These are phyloP conservation scores for Kurtzmaniella quercitrusa DNA, from an alignment of 1,139 yeast species.

Conservation along the genomic window DNA sequence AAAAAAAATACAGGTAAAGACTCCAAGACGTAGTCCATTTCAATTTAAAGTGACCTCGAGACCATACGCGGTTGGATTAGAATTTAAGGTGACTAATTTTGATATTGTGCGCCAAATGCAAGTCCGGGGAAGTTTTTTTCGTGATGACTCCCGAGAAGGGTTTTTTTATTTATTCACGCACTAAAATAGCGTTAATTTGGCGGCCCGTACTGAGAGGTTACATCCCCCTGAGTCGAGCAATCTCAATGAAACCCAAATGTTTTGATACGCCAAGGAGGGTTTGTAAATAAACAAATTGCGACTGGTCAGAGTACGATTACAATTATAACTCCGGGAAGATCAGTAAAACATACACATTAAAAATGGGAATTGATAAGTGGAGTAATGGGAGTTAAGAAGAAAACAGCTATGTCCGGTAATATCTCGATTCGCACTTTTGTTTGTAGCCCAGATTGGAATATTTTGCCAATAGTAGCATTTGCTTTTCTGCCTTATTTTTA, in stretches of 20 bases:
- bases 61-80: background rate
- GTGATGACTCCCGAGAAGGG: background rate
- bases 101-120: too few species aligned
- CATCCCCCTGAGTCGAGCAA: background rate
- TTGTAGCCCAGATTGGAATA: background rate
- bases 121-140: background rate
- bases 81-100: background rate
- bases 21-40: too few species aligned
- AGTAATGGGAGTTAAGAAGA: background rate
- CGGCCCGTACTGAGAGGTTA: background rate
- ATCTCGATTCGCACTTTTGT: background rate
- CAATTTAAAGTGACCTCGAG: too few species aligned
- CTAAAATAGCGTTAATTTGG: too few species aligned
- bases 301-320: too few species aligned
- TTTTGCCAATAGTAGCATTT: background rate
- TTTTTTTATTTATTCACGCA: background rate
- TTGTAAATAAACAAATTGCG: too few species aligned
- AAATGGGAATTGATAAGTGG: background rate
- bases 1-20: too few species aligned
- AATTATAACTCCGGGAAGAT: too few species aligned
- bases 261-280: too few species aligned
- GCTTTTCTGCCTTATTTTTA: too few species aligned
- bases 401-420: background rate
- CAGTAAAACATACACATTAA: too few species aligned
- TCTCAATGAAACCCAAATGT: too few species aligned